These are phyloP conservation scores for Phytomonas sp. DNA, from an alignment of 208 protist species.

Conservation along the genomic window DNA sequence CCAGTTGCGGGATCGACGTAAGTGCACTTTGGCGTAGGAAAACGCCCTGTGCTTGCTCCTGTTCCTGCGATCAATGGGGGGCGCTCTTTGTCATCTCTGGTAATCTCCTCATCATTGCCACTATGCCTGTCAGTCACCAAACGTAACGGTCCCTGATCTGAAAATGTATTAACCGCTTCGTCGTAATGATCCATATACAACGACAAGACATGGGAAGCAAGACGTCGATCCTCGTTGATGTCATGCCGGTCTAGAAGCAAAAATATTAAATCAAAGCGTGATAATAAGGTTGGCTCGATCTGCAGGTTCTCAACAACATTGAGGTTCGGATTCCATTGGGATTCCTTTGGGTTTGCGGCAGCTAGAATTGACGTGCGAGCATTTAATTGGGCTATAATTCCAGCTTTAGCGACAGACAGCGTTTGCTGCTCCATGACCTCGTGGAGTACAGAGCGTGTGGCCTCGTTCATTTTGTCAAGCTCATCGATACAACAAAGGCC, in stretches of 20 bases:
- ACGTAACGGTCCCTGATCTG: not conserved
- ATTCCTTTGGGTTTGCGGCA: slow-evolving; percentile 98
- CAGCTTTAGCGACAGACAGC: slow-evolving; percentile 99
- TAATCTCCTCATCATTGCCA: slow-evolving; percentile 5
- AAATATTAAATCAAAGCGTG: slow-evolving; percentile 98
- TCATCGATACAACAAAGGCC: slow-evolving; percentile 99
- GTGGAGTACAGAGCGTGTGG: slow-evolving; percentile 96
- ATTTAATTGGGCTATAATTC: slow-evolving; percentile 99
- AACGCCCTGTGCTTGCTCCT: not conserved
- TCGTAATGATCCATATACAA: slow-evolving; percentile 87
- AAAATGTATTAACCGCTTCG: not conserved
- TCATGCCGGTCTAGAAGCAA: slow-evolving; percentile 95
- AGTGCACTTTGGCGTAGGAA: not conserved
- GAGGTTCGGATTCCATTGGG: slow-evolving; percentile 93
- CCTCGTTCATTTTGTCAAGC: slow-evolving; percentile 99
- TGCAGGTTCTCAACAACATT: slow-evolving; percentile 98
- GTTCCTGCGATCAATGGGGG: not conserved
- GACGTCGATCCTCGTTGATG: slow-evolving; percentile 79
- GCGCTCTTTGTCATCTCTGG: slow-evolving; percentile 1
- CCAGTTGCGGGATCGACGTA: slow-evolving; percentile 27
- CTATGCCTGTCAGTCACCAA: slow-evolving; percentile 1
- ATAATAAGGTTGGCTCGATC: slow-evolving; percentile 98
- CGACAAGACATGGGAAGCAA: slow-evolving; percentile 95
- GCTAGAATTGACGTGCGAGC: slow-evolving; percentile 98
- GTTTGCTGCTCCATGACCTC: slow-evolving; percentile 99